These are phyloP conservation scores for Fusarium nisikadoi DNA, from an alignment of 2,329 filamentous ascomycete species.

Conservation along the genomic window DNA sequence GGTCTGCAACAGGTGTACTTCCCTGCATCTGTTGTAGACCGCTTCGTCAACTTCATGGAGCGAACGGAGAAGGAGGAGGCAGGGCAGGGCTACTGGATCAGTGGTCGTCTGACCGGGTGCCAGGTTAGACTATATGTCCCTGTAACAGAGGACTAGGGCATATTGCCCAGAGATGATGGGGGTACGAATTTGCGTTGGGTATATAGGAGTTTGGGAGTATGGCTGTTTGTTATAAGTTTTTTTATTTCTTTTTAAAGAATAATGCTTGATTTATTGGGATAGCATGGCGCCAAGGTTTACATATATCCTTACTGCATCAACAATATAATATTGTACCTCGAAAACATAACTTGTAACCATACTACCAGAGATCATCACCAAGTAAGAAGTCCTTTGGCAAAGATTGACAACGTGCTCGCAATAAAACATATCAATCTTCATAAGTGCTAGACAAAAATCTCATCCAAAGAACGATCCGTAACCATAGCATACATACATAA, in stretches of 20 bases:
- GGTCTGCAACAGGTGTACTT: background rate
- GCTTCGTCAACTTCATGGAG: background rate
- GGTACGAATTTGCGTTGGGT: background rate
- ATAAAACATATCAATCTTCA: background rate
- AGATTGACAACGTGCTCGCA: background rate
- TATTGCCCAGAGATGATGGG: background rate
- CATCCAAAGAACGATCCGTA: constrained; percentile 7
- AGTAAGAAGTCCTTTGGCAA: background rate
- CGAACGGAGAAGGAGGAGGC: background rate
- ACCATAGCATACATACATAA: constrained; percentile 27
- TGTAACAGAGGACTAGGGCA: background rate
- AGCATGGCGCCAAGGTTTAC: background rate
- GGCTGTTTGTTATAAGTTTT: accelerated
- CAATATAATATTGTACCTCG: background rate
- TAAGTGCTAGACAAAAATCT: background rate
- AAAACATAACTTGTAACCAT: background rate
- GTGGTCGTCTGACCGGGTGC: background rate
- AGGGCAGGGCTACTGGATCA: background rate
- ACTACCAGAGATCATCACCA: background rate
- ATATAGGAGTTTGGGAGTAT: no score
- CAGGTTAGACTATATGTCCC: background rate
- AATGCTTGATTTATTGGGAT: background rate
- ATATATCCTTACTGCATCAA: background rate
- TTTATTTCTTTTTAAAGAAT: background rate
- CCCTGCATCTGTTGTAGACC: background rate